phyloP scores from a whole-genome alignment of 1,139 yeast species.

The Suhomyces bokatorum region DNA sequence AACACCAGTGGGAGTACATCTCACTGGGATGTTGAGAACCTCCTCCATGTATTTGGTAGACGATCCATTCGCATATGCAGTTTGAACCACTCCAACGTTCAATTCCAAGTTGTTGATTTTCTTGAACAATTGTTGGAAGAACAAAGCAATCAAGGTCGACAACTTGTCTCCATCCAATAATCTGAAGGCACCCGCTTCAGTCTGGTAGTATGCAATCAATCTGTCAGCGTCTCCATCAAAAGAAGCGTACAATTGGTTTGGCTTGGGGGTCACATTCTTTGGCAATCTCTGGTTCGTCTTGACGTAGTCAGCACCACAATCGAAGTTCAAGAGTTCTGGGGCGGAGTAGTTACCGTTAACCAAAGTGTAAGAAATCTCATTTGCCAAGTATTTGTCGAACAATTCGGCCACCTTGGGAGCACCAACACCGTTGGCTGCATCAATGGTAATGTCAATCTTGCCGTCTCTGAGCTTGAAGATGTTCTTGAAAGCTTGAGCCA shows the following conservation, averaged over 20 bases:
- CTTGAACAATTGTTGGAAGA: slow-evolving; percentile 53
- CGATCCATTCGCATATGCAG: slow-evolving; percentile 96
- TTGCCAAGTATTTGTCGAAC: slow-evolving; percentile 41
- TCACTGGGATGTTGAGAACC: slow-evolving; percentile 70
- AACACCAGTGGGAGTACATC: slow-evolving; percentile 93
- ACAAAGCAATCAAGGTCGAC: slow-evolving; percentile 78
- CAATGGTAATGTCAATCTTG: slow-evolving; percentile 59
- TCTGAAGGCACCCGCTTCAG: slow-evolving; percentile 50
- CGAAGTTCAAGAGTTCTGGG: slow-evolving; percentile 64
- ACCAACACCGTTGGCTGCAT: slow-evolving; percentile 95
- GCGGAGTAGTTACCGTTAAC: slow-evolving; percentile 60
- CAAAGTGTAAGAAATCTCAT: slow-evolving; percentile 44
- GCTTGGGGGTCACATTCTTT: slow-evolving; percentile 47
- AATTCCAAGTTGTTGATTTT: slow-evolving; percentile 41
- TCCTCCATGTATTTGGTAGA: slow-evolving; percentile 73
- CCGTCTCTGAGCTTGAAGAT: slow-evolving; percentile 28
- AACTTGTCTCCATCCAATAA: slow-evolving; percentile 93
- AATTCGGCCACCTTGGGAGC: slow-evolving; percentile 69
- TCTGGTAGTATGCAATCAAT: slow-evolving; percentile 77
- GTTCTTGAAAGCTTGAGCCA: slow-evolving; percentile 43
- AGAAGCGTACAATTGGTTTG: slow-evolving; percentile 64
- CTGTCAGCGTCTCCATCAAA: slow-evolving; percentile 99
- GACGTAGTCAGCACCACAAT: slow-evolving; percentile 96
- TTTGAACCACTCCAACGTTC: slow-evolving; percentile 85
- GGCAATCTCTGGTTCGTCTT: slow-evolving; percentile 87